Base-by-base conservation (phyloP, 208 protist species). In the Plasmodiophora brassicae region DNA sequence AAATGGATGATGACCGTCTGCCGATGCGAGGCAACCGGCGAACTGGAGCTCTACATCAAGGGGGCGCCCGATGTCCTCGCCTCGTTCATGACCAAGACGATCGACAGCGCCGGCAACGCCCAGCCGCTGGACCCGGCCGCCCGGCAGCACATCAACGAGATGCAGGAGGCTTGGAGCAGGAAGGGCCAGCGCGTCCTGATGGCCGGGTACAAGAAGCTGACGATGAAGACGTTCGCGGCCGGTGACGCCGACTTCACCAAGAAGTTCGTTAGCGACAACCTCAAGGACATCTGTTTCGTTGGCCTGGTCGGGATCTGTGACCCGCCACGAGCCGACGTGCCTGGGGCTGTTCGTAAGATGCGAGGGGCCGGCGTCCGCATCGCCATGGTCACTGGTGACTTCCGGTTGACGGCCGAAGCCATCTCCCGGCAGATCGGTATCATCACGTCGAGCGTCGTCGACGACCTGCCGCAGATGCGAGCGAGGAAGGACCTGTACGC, bases 381-480 rank as follows among this genome's bases (percentile, higher is more conserved):
- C 25, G 14, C 95, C 65, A 98, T 98, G 95, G 94, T 98, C 1
- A n/a, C n/a, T n/a, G n/a, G n/a, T n/a, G n/a, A n/a, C n/a, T n/a
- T n/a, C n/a, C n/a, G n/a, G n/a, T n/a, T n/a, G n/a, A n/a, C n/a
- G n/a, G n/a, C n/a, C n/a, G n/a, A n/a, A n/a, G n/a, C n/a, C n/a
- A n/a, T n/a, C n/a, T n/a, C n/a, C n/a, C n/a, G n/a, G 44, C 91
- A 97, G 85, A 91, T 93, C 22, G 50, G 89, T 8, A 57, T 78
- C 65, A 78, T 78, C 65, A 78, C 65, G 10, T 14, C 14, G 32
- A 32, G 41, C 10, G n/a, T 36, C 10, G 65, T 78, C 5, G 14
- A 78, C 41, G 14, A 32, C n/a, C n/a, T 78, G 10, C 32, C 14
- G 20, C 10, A 5, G 5, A 14, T 78, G 5, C 14, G n/a, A 14